These are phyloP conservation scores for Stellera chamaejasme DNA, from an alignment of 345 rosid genomes.

Conservation along the genomic window DNA sequence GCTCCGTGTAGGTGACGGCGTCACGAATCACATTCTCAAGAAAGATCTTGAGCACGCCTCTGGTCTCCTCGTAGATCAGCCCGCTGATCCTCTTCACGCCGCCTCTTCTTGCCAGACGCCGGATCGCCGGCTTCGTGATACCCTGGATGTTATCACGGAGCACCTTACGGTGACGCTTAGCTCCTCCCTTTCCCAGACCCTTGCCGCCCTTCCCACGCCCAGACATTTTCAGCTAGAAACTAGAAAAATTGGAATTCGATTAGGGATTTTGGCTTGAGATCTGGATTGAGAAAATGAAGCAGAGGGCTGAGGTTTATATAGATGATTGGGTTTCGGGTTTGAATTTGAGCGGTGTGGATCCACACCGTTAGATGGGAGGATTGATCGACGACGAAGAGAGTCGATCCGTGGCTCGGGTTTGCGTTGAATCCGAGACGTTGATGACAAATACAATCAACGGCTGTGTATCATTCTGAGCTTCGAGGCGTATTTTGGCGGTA, in stretches of 20 bases:
- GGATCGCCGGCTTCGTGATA: constrained; percentile 33
- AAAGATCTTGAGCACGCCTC: constrained; percentile 30
- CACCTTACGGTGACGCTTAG: constrained; percentile 33
- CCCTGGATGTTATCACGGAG: constrained; percentile 34
- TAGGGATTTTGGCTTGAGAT: neutral
- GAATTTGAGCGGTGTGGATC: constrained; percentile 1
- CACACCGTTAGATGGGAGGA: neutral
- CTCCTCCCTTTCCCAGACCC: constrained; percentile 39
- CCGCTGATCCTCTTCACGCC: constrained; percentile 37
- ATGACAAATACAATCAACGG: neutral
- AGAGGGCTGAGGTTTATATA: neutral
- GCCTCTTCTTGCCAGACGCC: constrained; percentile 31
- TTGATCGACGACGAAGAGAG: neutral
- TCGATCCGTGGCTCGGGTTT: neutral
- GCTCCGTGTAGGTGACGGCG: constrained; percentile 33
- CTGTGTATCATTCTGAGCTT: neutral
- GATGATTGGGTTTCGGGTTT: neutral
- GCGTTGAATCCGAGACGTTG: neutral
- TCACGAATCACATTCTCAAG: constrained; percentile 34
- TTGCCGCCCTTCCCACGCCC: constrained; percentile 40
- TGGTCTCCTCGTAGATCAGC: constrained; percentile 27
- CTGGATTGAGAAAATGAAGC: neutral
- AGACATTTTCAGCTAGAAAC: constrained; percentile 14
- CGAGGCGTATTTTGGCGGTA: constrained; percentile 1
- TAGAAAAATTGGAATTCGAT: neutral